Evolutionary conservation across 768 basidiomycete genomes (phyloP).

Genomic region (Mycena vulgaris): DNA sequence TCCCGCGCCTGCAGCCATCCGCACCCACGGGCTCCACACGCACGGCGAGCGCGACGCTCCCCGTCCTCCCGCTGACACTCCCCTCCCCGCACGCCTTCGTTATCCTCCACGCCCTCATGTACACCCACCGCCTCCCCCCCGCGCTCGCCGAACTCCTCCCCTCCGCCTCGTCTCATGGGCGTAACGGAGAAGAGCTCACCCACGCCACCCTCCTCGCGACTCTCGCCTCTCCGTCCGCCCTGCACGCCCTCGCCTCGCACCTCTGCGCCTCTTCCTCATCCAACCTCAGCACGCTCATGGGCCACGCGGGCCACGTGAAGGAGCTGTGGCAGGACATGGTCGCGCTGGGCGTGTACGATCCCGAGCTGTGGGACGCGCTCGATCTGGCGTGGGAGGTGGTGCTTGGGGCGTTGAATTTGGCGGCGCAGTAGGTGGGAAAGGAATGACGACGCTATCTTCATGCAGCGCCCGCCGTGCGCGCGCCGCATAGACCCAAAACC

Average conservation of each 20-base stretch:
- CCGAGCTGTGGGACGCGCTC: too few relatives aligned
- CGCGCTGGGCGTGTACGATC: too few relatives aligned
- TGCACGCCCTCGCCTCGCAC: slow-evolving; percentile 51
- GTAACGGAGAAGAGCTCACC: too few relatives aligned
- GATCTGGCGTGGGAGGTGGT: too few relatives aligned
- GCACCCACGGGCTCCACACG: slow-evolving; percentile 41
- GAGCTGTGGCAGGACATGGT: slow-evolving; percentile 71
- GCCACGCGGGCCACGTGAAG: slow-evolving; percentile 62
- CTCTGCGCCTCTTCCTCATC: slow-evolving; percentile 47
- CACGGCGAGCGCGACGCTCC: slow-evolving; percentile 46
- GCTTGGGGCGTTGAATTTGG: too few relatives aligned
- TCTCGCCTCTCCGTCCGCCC: slow-evolving; percentile 46
- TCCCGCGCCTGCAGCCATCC: slow-evolving; percentile 69
- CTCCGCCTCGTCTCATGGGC: slow-evolving; percentile 26
- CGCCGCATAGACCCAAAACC: too few relatives aligned
- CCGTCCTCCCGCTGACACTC: slow-evolving; percentile 54
- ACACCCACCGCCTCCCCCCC: slow-evolving; percentile 59
- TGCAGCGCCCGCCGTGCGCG: too few relatives aligned
- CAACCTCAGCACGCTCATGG: slow-evolving; percentile 39
- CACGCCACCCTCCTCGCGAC: slow-evolving; percentile 11
- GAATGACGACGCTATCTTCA: too few relatives aligned
- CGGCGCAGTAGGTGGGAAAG: too few relatives aligned
- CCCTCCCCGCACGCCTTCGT: slow-evolving; percentile 65
- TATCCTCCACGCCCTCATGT: slow-evolving; percentile 62
- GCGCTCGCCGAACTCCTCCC: slow-evolving; percentile 63